Percentiles rank a stretch among this genome's conserved stretches.
Evolutionary conservation across 2,329 filamentous ascomycete genomes (phyloP).

Genomic region (Epichloe hybrida): DNA sequence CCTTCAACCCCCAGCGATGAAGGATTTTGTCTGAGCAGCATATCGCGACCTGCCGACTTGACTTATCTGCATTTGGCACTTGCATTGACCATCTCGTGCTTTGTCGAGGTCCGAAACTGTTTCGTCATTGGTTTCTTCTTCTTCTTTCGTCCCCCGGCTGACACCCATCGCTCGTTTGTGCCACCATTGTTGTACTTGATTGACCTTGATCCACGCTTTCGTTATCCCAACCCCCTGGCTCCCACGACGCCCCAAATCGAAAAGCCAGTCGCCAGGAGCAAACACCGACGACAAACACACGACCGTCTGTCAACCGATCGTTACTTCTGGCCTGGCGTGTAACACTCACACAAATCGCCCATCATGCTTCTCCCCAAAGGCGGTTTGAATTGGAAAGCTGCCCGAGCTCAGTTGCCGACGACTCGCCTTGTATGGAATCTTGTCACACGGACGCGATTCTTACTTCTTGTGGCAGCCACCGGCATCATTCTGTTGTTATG

Average conservation of each 20-base stretch:
- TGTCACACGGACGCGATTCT: constrained; percentile 63
- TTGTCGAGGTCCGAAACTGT: not conserved
- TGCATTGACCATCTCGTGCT: not conserved
- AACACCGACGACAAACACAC: not conserved
- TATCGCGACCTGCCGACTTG: not conserved
- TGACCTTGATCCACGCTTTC: constrained; percentile 1
- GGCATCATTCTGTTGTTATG: constrained; percentile 71
- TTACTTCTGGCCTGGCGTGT: constrained; percentile 2
- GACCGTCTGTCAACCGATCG: not conserved
- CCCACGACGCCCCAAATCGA: constrained; percentile 10
- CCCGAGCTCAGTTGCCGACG: constrained; percentile 65
- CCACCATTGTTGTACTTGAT: not conserved
- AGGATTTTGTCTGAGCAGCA: not conserved
- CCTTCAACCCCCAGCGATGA: not conserved
- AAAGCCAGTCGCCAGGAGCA: not conserved
- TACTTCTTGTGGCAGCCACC: constrained; percentile 57
- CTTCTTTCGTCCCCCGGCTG: not conserved
- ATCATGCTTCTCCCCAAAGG: constrained; percentile 83
- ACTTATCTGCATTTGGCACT: not conserved
- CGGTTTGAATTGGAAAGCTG: constrained; percentile 84
- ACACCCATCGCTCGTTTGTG: constrained; percentile 3
- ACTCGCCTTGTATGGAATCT: constrained; percentile 57
- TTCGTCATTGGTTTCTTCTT: not conserved
- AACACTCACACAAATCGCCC: constrained; percentile 11
- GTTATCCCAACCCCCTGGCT: not conserved